Evolutionary conservation across 2,329 filamentous ascomycete species (phyloP).

Genomic region (Alternaria sp.): DNA sequence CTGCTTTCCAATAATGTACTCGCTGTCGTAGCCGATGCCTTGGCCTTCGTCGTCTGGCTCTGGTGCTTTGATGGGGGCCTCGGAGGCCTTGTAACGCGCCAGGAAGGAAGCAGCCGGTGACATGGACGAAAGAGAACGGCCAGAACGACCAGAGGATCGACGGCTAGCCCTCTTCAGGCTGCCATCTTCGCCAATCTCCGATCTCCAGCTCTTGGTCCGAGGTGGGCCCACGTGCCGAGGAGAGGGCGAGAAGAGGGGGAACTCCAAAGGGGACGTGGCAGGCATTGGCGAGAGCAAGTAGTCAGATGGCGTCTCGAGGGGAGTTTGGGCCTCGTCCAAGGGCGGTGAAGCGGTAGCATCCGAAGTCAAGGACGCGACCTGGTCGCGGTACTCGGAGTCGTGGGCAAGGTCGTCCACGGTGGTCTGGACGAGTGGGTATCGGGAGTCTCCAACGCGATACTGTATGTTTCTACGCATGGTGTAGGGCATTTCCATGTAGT

Average conservation of each 20-base stretch:
- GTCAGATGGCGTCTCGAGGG: constrained; percentile 46
- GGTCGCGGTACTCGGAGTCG: constrained; percentile 42
- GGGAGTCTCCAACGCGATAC: constrained; percentile 36
- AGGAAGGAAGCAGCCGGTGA: constrained; percentile 67
- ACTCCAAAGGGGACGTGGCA: constrained; percentile 49
- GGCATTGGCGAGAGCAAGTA: constrained; percentile 49
- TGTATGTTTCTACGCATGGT: constrained; percentile 34
- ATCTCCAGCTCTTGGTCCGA: constrained; percentile 46
- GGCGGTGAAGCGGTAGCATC: constrained; percentile 52
- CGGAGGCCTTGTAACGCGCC: constrained; percentile 59
- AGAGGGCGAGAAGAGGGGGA: constrained; percentile 41
- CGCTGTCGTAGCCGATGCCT: constrained; percentile 66
- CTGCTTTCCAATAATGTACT: constrained; percentile 72
- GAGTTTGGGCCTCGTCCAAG: constrained; percentile 52
- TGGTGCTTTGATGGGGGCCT: constrained; percentile 50
- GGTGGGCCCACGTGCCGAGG: constrained; percentile 38
- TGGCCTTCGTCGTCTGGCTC: constrained; percentile 73
- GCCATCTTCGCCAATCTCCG: constrained; percentile 45
- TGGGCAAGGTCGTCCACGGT: constrained; percentile 46
- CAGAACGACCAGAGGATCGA: constrained; percentile 58
- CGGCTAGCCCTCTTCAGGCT: constrained; percentile 50
- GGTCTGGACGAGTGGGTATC: constrained; percentile 49
- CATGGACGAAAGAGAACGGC: constrained; percentile 59
- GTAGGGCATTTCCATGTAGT: constrained; percentile 45
- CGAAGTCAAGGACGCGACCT: constrained; percentile 55